Conservation (phyloP, 257 asterid genomes). For the Jaltomata sinuosa region DNA sequence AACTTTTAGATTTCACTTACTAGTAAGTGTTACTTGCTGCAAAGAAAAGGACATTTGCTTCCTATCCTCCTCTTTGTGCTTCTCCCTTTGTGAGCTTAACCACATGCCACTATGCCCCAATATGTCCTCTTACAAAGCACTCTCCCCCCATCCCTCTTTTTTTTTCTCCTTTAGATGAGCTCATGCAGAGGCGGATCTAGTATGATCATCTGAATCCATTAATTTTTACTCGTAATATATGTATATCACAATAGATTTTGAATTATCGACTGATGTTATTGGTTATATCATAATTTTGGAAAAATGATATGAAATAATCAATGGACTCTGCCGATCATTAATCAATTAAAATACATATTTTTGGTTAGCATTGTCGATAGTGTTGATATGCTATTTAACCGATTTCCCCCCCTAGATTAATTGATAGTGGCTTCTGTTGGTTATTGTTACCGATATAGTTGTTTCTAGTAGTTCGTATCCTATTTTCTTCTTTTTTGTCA, state of each 20-base stretch:
- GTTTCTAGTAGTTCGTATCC: too few relatives aligned
- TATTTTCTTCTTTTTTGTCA: too few relatives aligned
- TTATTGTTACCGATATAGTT: too few relatives aligned
- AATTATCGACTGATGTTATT: neutral
- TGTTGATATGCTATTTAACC: too few relatives aligned
- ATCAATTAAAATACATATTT: neutral
- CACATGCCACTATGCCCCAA: conserved; percentile 16
- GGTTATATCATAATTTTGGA: neutral
- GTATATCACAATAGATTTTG: neutral
- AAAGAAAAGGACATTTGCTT: conserved; percentile 16
- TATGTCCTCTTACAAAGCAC: conserved; percentile 1
- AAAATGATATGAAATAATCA: neutral
- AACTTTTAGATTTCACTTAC: neutral
- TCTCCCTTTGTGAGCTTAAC: neutral
- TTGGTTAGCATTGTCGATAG: neutral
- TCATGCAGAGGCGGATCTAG: neutral
- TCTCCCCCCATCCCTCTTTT: neutral
- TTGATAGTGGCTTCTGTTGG: too few relatives aligned
- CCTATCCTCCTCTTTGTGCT: conserved; percentile 9
- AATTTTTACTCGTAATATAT: neutral
- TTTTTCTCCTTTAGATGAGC: neutral
- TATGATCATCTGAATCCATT: neutral
- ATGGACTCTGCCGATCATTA: neutral
- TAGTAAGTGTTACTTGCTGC: conserved; percentile 3
- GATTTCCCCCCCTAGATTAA: neutral